phyloP scores from a whole-genome alignment of 192 early-diverging fungal species.

The Coemansia interrupta region DNA sequence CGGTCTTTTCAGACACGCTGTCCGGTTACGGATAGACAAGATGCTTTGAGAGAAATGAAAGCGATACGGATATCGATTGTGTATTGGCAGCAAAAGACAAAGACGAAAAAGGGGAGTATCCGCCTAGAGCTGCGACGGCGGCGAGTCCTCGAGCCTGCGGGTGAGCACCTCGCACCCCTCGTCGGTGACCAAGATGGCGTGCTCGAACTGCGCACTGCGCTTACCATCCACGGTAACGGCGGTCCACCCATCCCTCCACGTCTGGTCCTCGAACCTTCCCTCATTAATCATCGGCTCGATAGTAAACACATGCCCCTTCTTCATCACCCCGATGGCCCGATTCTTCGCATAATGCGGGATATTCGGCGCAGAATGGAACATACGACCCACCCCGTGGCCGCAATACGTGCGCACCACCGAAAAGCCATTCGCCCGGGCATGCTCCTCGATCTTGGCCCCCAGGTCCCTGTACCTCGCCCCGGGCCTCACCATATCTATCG shows the following conservation, averaged over 20 bases:
- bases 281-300: conserved; percentile 99
- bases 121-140: conserved; percentile 20
- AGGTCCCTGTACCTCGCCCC: conserved; percentile 89
- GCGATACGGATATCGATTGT: no score
- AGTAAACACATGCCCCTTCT: conserved; percentile 92
- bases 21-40: no score
- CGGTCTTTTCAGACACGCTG: no score
- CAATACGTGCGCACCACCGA: conserved; percentile 89
- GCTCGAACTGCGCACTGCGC: conserved; percentile 95
- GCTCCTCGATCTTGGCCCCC: conserved; percentile 83
- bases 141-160: conserved; percentile 34
- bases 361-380: conserved; percentile 89
- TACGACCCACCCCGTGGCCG: conserved; percentile 84
- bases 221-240: conserved; percentile 88
- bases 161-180: conserved; percentile 85
- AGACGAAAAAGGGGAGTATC: not conserved
- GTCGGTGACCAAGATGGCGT: conserved; percentile 90
- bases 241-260: conserved; percentile 85
- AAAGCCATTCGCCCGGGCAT: conserved; percentile 80
- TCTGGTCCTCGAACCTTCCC: conserved; percentile 66
- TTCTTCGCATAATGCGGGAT: conserved; percentile 95
- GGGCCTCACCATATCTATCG: conserved; percentile 90
- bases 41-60: no score
- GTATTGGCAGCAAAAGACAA: no score
- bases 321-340: conserved; percentile 94